Conservation (phyloP, 2,329 filamentous ascomycete genomes). For the Xylariaceae sp. region DNA sequence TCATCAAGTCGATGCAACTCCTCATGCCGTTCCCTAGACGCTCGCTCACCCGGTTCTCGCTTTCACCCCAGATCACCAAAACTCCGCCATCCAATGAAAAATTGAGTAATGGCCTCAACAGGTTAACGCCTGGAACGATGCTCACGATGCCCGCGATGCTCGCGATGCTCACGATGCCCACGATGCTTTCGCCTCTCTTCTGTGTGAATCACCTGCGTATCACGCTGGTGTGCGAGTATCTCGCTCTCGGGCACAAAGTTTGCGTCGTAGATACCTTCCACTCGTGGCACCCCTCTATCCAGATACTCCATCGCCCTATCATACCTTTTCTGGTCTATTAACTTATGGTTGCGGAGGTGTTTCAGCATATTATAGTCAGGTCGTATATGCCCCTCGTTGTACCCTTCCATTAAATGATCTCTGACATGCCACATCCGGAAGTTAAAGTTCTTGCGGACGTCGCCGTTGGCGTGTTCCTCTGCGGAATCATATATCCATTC, state of each 20-base stretch:
- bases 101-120: too few species aligned
- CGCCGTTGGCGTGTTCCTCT: slow-evolving; percentile 1
- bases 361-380: slow-evolving; percentile 87
- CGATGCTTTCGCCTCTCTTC: too few species aligned
- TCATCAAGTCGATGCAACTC: too few species aligned
- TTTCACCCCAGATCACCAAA: too few species aligned
- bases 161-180: too few species aligned
- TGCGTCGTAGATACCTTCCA: neutral
- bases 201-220: too few species aligned
- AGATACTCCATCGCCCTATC: neutral
- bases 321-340: slow-evolving; percentile 12
- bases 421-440: slow-evolving; percentile 47
- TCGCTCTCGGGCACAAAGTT: neutral
- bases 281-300: neutral
- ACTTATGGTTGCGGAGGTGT: slow-evolving; percentile 39
- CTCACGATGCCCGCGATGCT: too few species aligned
- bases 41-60: too few species aligned
- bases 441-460: slow-evolving; percentile 26
- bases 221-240: neutral
- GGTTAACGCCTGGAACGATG: too few species aligned
- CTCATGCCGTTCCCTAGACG: too few species aligned
- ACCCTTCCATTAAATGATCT: slow-evolving; percentile 34
- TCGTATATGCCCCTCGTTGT: slow-evolving; percentile 52
- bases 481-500: slow-evolving; percentile 25
- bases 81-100: too few species aligned